Evolutionary conservation across 2,329 filamentous ascomycete genomes (phyloP), one percentile per base, ranked within the genome.

Genomic region (Ophiostoma ips): DNA sequence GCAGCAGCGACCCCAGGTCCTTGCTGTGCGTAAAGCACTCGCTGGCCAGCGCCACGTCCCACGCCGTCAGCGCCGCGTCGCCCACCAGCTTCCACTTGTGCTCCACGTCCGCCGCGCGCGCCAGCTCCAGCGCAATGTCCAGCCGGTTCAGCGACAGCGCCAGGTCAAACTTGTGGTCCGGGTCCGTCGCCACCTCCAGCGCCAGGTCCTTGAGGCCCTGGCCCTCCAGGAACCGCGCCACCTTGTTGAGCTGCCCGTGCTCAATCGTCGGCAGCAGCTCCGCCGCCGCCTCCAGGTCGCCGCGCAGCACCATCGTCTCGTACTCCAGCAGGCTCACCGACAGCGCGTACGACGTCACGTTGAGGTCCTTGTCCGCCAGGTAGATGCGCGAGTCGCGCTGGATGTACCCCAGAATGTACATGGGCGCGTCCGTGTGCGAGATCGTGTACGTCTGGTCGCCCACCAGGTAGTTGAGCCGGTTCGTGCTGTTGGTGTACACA

Each of bases 21-120:
- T 87, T 92, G 43, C 89, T 88, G 52, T 92, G 81, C 16, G 79
- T 80, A 65, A 96, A 98, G 68, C 90, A 96, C 66, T 96, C 87
- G 46, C 92, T 84, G 0, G 92, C 92, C 2, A 96, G 77, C 5
- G 77, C 73, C 33, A 98, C 75, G 60, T 98, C 83, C 92, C 90
- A 98, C 1, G 72, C 83, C 10, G 80, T 70, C 37, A 98, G 76
- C 1, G 92, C 92, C 1, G 89, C 85, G 59, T 98, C 92, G 53
- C 92, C 92, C 5, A 98, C 87, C 3, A 81, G 89, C 75, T 96
- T 96, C 92, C 92, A 98, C 68, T 95, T 95, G 69, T 96, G 90
- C 64, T 96, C 92, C 1, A 81, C 85, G 56, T 95, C 84, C 11
- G 87, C 84, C 63, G 84, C 75, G 37, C 81, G 77, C 7, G 92